Conservation (phyloP, 805 yeast species). For the Tetrapisispora nanseiensis region DNA sequence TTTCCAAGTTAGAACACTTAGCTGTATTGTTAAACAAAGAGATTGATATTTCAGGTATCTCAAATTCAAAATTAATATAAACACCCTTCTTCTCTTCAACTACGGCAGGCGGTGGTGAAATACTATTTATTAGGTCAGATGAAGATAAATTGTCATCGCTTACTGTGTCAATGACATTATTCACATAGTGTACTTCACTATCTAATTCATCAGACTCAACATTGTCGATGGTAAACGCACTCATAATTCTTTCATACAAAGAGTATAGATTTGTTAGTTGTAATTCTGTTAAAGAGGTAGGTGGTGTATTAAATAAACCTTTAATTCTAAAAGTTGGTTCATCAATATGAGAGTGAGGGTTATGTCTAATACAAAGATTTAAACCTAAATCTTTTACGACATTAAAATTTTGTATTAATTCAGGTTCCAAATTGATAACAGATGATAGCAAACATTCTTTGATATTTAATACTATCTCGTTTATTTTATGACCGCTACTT, state of each 20-base stretch:
- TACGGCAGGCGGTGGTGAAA: not conserved
- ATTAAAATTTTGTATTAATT: slow-evolving; percentile 43
- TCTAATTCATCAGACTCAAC: slow-evolving; percentile 44
- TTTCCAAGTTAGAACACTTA: slow-evolving; percentile 27
- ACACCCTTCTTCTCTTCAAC: not conserved
- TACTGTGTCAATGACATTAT: slow-evolving; percentile 29
- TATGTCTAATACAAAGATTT: slow-evolving; percentile 47
- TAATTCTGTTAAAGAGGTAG: slow-evolving; percentile 52
- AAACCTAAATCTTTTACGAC: slow-evolving; percentile 60
- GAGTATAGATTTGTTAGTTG: slow-evolving; percentile 52
- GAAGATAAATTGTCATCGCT: slow-evolving; percentile 14
- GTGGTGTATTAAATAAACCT: slow-evolving; percentile 53
- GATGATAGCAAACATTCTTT: slow-evolving; percentile 65
- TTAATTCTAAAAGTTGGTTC: slow-evolving; percentile 41
- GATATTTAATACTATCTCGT: slow-evolving; percentile 57
- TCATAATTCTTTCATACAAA: slow-evolving; percentile 46
- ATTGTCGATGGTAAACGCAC: slow-evolving; percentile 41
- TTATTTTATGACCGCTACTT: slow-evolving; percentile 31
- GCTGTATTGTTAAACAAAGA: slow-evolving; percentile 48
- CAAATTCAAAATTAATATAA: slow-evolving; percentile 37
- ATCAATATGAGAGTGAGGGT: slow-evolving; percentile 30
- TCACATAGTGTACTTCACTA: slow-evolving; percentile 58
- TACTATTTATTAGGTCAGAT: slow-evolving; percentile 6
- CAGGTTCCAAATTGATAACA: slow-evolving; percentile 39
- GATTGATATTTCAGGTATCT: slow-evolving; percentile 54